phyloP scores from a whole-genome alignment of 495 filamentous ascomycete genomes.

The Tuber indicum region DNA sequence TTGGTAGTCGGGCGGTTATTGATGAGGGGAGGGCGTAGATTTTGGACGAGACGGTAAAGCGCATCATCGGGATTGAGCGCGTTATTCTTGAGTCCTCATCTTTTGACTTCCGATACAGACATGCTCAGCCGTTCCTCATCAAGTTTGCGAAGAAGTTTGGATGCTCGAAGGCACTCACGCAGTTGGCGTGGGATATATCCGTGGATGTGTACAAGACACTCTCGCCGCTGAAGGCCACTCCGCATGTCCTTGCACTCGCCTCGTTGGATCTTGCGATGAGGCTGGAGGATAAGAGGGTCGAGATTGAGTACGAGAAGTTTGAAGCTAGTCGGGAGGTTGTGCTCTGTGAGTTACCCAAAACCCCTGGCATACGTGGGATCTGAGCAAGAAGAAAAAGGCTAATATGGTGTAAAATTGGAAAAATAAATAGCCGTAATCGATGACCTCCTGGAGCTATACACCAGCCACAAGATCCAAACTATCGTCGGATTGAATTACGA shows the following conservation, averaged over 20 bases:
- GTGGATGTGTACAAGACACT: conserved; percentile 89
- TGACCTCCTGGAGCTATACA: conserved; percentile 43
- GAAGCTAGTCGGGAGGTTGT: conserved; percentile 61
- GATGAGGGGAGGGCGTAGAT: conserved; percentile 47
- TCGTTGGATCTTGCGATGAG: conserved; percentile 72
- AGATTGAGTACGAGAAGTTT: conserved; percentile 46
- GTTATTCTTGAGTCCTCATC: conserved; percentile 88
- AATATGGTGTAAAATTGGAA: background rate
- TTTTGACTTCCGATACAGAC: conserved; percentile 89
- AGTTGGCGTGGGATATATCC: conserved; percentile 68
- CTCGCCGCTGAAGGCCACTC: conserved; percentile 79
- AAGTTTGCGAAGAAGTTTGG: conserved; percentile 59
- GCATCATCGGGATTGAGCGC: conserved; percentile 80
- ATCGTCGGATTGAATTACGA: conserved; percentile 64
- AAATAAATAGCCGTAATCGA: conserved; percentile 34
- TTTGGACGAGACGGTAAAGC: conserved; percentile 68
- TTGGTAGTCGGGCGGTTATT: conserved; percentile 12
- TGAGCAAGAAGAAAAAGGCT: background rate
- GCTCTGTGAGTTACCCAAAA: conserved; percentile 45
- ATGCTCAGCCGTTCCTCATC: conserved; percentile 73
- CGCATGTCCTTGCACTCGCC: conserved; percentile 70
- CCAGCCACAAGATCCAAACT: conserved; percentile 65
- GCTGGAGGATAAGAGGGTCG: conserved; percentile 51
- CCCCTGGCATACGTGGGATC: background rate
- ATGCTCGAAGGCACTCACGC: conserved; percentile 49